Percentiles rank a stretch among this genome's conserved stretches.
Conservation (phyloP, 495 filamentous ascomycete genomes). For the Jackrogersella multiformis region DNA sequence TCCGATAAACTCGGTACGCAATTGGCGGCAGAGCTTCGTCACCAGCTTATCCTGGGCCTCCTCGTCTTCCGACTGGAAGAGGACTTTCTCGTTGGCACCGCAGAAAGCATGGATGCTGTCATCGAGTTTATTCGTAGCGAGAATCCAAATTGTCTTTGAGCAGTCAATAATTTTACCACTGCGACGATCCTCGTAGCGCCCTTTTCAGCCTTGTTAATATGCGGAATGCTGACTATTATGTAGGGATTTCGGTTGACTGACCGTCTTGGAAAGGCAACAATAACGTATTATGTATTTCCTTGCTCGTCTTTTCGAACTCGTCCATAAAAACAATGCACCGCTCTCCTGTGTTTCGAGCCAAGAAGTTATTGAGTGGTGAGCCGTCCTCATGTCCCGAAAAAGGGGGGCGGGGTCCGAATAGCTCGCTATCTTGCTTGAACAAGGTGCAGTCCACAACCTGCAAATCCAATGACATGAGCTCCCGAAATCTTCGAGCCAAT, state of each 20-base stretch:
- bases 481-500: slow-evolving; percentile 55
- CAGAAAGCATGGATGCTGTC: slow-evolving; percentile 52
- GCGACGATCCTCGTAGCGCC: slow-evolving; percentile 57
- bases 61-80: slow-evolving; percentile 32
- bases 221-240: neutral
- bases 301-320: slow-evolving; percentile 66
- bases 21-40: slow-evolving; percentile 39
- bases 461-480: slow-evolving; percentile 54
- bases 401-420: slow-evolving; percentile 57
- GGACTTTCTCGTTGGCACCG: slow-evolving; percentile 29
- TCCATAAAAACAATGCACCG: slow-evolving; percentile 63
- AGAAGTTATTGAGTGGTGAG: slow-evolving; percentile 61
- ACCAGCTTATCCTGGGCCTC: slow-evolving; percentile 38
- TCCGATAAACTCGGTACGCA: slow-evolving; percentile 44
- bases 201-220: slow-evolving; percentile 12
- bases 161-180: slow-evolving; percentile 54
- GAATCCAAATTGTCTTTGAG: slow-evolving; percentile 64
- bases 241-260: slow-evolving; percentile 18
- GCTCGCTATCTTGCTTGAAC: slow-evolving; percentile 49
- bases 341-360: slow-evolving; percentile 50
- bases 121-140: slow-evolving; percentile 62
- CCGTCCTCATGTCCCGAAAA: slow-evolving; percentile 54
- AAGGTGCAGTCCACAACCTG: slow-evolving; percentile 58
- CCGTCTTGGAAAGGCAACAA: slow-evolving; percentile 58
- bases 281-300: slow-evolving; percentile 54